A percentile compares a stretch with the other conserved stretches of the same genome.
phyloP scores from a whole-genome alignment of 208 protist species.

The Acanthamoeba quina region DNA sequence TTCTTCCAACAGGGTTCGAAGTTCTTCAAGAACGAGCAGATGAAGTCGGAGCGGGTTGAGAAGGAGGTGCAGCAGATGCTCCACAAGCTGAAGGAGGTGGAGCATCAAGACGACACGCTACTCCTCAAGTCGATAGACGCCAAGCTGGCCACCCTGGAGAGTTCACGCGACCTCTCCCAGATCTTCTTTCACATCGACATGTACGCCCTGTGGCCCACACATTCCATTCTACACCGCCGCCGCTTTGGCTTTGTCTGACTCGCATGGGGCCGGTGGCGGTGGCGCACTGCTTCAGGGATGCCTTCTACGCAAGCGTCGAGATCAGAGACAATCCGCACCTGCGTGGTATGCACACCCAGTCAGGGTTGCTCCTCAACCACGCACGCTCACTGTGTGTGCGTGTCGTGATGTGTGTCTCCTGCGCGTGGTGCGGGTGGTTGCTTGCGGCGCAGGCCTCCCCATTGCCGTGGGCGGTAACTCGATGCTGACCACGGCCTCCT shows the following conservation, averaged over 20 bases:
- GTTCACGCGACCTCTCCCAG: conserved; percentile 18
- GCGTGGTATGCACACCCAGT: neutral
- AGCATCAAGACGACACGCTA: conserved; percentile 23
- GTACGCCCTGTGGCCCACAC: conserved; percentile 39
- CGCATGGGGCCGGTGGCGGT: neutral
- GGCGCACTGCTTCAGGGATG: conserved; percentile 80
- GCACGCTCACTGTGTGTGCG: neutral
- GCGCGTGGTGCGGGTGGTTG: neutral
- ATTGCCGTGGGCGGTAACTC: conserved; percentile 79
- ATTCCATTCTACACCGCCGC: too few species aligned
- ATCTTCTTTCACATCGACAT: conserved; percentile 81
- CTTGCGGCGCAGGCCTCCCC: conserved; percentile 23
- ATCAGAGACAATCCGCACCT: conserved; percentile 78
- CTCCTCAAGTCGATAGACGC: conserved; percentile 64
- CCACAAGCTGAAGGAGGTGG: neutral
- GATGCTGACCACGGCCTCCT: conserved; percentile 82
- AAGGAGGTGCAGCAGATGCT: conserved; percentile 27
- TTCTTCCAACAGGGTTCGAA: neutral
- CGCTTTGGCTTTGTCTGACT: neutral
- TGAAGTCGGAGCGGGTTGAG: conserved; percentile 41
- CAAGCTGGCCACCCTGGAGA: conserved; percentile 58
- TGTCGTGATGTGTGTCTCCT: neutral
- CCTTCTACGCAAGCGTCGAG: conserved; percentile 78
- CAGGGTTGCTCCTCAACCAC: neutral
- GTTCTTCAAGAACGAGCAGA: conserved; percentile 63